These are phyloP conservation scores for Podospora australis DNA, from an alignment of 495 filamentous ascomycete genomes.

Conservation along the genomic window DNA sequence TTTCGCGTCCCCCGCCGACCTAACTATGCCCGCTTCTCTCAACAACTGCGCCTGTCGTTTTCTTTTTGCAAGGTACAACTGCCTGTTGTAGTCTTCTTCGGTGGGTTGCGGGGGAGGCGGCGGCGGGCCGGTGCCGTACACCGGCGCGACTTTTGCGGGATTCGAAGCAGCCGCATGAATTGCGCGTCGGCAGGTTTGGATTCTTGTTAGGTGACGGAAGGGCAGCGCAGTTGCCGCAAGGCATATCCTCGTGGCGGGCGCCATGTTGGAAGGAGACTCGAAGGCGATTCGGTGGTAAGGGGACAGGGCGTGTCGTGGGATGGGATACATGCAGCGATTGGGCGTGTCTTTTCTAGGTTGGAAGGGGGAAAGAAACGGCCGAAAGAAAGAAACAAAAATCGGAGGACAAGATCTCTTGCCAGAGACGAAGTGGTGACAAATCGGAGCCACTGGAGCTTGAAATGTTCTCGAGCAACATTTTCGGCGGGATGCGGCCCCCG, in stretches of 20 bases:
- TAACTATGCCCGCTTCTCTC: constrained; percentile 38
- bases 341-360: too few species aligned
- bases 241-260: constrained; percentile 14
- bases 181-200: neutral
- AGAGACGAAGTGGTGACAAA: too few species aligned
- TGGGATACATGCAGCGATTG: constrained; percentile 12
- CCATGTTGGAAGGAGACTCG: constrained; percentile 9
- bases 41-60: constrained; percentile 48
- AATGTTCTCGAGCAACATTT: too few species aligned
- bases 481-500: too few species aligned
- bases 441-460: too few species aligned
- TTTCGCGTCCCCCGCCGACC: constrained; percentile 15
- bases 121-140: constrained; percentile 78
- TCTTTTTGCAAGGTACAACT: constrained; percentile 40
- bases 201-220: neutral
- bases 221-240: constrained; percentile 4
- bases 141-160: constrained; percentile 49
- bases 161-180: constrained; percentile 37
- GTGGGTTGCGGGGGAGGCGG: constrained; percentile 51
- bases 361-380: too few species aligned
- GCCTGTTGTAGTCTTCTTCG: neutral
- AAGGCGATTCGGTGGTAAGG: neutral
- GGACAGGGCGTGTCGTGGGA: constrained; percentile 6
- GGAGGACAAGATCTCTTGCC: too few species aligned
- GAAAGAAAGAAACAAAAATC: too few species aligned